Percentiles rank a stretch among this genome's conserved stretches.
Evolutionary conservation across 2,329 filamentous ascomycete genomes (phyloP).

Genomic region (Cytospora chrysosperma): DNA sequence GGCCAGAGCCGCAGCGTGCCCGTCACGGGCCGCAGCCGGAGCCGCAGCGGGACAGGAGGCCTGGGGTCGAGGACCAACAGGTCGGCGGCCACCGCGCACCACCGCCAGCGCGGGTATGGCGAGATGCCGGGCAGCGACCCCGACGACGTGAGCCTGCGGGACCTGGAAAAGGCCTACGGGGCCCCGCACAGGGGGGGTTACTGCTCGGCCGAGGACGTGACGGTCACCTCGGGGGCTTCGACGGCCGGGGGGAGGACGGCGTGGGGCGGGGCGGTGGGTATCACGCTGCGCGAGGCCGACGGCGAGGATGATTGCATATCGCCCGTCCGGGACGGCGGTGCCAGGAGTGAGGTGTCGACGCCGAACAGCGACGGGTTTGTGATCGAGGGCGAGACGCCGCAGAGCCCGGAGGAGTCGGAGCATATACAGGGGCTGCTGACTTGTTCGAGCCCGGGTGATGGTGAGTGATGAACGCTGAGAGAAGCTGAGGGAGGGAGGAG

Average conservation of each 20-base stretch:
- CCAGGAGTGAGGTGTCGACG: conserved; percentile 25
- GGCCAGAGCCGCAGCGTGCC: conserved; percentile 35
- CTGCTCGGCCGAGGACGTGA: conserved; percentile 8
- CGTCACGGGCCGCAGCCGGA: conserved; percentile 31
- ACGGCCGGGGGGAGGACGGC: background rate
- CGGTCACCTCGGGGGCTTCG: conserved; percentile 4
- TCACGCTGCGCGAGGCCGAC: conserved; percentile 28
- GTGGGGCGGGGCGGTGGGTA: background rate
- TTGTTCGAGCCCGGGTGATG: background rate
- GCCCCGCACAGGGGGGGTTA: background rate
- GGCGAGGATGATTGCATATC: conserved; percentile 23
- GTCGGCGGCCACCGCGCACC: too few relatives aligned
- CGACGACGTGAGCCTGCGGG: conserved; percentile 39
- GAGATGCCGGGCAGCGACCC: conserved; percentile 37
- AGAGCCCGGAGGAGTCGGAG: conserved; percentile 28
- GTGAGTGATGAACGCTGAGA: background rate
- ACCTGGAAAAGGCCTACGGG: conserved; percentile 33
- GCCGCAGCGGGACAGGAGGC: conserved; percentile 23
- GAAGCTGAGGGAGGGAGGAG: too few relatives aligned
- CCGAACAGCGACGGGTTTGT: conserved; percentile 39
- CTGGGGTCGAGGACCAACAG: conserved; percentile 6
- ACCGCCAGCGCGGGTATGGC: conserved; percentile 15
- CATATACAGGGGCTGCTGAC: conserved; percentile 27
- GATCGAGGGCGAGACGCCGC: conserved; percentile 35
- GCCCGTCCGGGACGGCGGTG: background rate